Base-by-base conservation (phyloP, 176 grass and related monocot species). In the Olyra latifolia region DNA sequence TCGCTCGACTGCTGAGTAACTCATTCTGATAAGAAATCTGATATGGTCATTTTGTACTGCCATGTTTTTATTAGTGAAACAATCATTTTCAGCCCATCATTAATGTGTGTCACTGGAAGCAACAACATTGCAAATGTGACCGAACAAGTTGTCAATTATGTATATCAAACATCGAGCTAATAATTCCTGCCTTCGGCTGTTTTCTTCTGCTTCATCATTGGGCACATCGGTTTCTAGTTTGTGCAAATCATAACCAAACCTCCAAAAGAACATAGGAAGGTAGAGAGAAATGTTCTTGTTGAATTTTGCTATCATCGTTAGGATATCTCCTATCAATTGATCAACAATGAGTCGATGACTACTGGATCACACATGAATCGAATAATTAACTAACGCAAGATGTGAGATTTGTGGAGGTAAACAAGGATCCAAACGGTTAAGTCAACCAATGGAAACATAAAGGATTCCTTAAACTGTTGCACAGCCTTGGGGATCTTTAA, bases 81-180 rank as follows among this genome's bases (percentile, higher is more conserved):
- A 65, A 30, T 89, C 64, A 1, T 80, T 82, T 85, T 85, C 87
- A 59, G 20, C 66, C 78, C 40, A 81, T 82, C 82, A 85, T 77
- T 85, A 80, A 72, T 77, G 87, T 55, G 71, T 57, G 59, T 48
- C 71, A 25, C 12, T 82, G 48, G 87, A 89, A 81, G 87, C 87
- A 89, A 89, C 87, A 35, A 13, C 13, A 5, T 59, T 77, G 30
- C 8, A 89, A 84, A 62, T 67, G 42, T 68, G 38, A 49, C 47
- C 46, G 11, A 83, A 74, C 1, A 28, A 38, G 48, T 78, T 79
- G 60, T n/a, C 47, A 57, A 10, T 42, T 83, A 64, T 59, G 15
- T 76, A 66, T 58, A 45, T 69, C 32, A 69, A 75, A 53, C 13
- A 35, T 7, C 22, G 27, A 48, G 71, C 48, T 77, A 30, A 77